Base-by-base conservation (phyloP, 2,329 filamentous ascomycete genomes). In the Beauveria varroae region DNA sequence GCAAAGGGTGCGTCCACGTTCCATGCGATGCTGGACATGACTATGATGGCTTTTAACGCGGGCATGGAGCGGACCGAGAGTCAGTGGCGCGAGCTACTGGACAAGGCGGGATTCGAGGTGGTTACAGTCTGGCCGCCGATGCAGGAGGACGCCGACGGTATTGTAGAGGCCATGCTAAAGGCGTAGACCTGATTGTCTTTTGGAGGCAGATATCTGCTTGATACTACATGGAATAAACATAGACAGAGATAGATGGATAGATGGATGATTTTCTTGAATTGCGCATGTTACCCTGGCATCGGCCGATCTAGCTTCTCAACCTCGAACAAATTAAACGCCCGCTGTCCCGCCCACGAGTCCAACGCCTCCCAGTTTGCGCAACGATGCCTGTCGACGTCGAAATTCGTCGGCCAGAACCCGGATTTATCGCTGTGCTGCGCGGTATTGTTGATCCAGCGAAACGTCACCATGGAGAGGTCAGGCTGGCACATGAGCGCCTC, bases 11-110 rank as follows among this genome's bases (percentile, higher is more conserved):
- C 67, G 2, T 58, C 64, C 59, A 43, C 18, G 50, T 62, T 24
- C 50, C 64, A 8, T 63, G 66, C 9, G 47, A 57, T 46, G 20
- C 62, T 67, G n/a, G 68, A 69, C 54, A 57, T 70, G 26, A 63
- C 64, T 22, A 68, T 70, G 65, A 67, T 70, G 66, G 50, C 61
- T 8, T 57, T 50, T 40, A 64, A 67, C 24, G 57, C 62, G 3
- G 64, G 63, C 5, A 54, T 64, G 50, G 68, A 70, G 58, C 55
- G 66, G 3, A 65, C 63, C 5, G 64, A 65, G 47, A 49, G 8
- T 3, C 61, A 66, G 26, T 69, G 67, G 68, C 57, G 37, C 26
- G 52, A 47, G 9, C 50, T 69, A 18, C 57, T 69, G 10, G 52
- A 59, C 9, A 58, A 61, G n/a, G 67, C 65, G 3, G 68, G 68